Evolutionary conservation across 73 alveolate species (phyloP), one percentile per base, ranked within the genome.

Genomic region (Paraurostyla sp.): DNA sequence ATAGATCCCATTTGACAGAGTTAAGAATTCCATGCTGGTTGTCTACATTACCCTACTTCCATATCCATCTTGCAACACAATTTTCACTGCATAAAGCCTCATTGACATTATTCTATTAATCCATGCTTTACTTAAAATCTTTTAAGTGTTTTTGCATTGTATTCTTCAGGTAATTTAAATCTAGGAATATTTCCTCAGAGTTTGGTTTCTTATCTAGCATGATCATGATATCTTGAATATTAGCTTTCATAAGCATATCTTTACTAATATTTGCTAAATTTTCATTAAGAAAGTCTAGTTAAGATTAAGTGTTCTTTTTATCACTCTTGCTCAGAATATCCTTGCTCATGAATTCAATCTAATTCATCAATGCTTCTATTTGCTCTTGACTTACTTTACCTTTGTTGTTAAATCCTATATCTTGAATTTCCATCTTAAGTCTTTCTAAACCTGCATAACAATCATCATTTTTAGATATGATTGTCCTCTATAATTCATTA

Each of bases 11-110:
- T 46, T 46, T 32, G 48, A 75, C 33, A 49, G 43, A 25, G 18
- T 43, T 43, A 4, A 46, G 9, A 9, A 32, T 23, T 7, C 73
- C 69, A 11, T 75, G 13, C 16, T 48, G 9, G 33, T 69, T 43
- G 3, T 69, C 84, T 15, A 69, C 7, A 38, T 29, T 40, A 7
- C 87, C 87, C 16, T 75, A n/a, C 41, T 75, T 75, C 87, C 87
- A 75, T 11, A 75, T 36, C 69, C 69, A 75, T 16, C 87, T 7
- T 9, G 87, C 69, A 3, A 75, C 87, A 75, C 87, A 75, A 38
- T 75, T 75, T 29, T 75, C 87, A 49, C 57, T 16, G 52, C 87
- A 75, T 48, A 75, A 29, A 3, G 60, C 51, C 32, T 75, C 87
- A 49, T 75, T 75, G 11, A 75, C 57, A 16, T 43, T 7, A 20